Evolutionary conservation across 148 eudicot genomes (phyloP).

Genomic region (Talinum fruticosum): DNA sequence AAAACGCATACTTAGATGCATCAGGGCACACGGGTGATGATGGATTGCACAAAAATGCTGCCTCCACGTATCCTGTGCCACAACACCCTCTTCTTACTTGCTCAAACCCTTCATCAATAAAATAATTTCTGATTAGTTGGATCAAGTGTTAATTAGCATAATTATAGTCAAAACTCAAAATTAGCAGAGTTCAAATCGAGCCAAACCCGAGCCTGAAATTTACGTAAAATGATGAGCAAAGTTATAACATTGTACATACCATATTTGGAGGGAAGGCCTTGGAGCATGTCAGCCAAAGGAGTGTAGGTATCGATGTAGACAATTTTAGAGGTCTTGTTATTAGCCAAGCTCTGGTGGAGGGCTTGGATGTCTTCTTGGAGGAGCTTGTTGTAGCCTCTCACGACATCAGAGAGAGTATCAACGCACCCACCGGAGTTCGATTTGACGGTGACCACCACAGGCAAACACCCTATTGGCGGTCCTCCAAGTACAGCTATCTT

Average conservation of each 20-base stretch:
- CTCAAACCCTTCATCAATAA: neutral
- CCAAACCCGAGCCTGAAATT: too few species aligned
- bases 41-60: neutral
- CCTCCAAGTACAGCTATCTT: constrained; percentile 56
- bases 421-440: constrained; percentile 39
- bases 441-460: constrained; percentile 52
- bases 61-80: constrained; percentile 1
- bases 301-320: neutral
- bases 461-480: constrained; percentile 81
- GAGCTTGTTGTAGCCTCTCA: constrained; percentile 37
- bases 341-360: neutral
- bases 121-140: neutral
- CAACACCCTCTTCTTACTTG: neutral
- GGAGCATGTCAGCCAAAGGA: neutral
- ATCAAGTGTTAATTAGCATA: too few species aligned
- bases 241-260: neutral
- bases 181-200: neutral
- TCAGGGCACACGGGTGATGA: neutral
- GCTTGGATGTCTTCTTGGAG: neutral
- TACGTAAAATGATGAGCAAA: neutral
- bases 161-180: neutral
- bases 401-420: constrained; percentile 31
- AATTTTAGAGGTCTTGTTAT: constrained; percentile 1
- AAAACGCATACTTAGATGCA: neutral
- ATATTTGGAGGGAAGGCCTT: neutral